Percentiles rank a stretch among this genome's conserved stretches.
These are phyloP conservation scores for Nitzschia sp. DNA, from an alignment of 108 stramenopile species.

Conservation along the genomic window DNA sequence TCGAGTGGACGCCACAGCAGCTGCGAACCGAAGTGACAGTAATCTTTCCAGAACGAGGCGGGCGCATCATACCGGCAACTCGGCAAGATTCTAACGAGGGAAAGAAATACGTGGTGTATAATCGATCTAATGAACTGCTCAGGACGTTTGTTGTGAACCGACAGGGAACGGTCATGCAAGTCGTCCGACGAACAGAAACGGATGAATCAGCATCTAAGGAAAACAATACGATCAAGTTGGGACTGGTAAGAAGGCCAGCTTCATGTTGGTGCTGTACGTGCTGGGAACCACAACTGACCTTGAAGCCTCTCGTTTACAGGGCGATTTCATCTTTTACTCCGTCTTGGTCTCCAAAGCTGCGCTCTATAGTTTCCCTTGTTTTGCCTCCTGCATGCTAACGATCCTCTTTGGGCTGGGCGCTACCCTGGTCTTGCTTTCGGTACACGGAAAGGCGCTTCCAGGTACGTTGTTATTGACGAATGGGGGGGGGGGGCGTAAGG, in stretches of 20 bases:
- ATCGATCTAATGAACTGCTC: constrained; percentile 52
- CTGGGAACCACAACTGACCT: not conserved
- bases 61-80: constrained; percentile 49
- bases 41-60: constrained; percentile 62
- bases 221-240: constrained; percentile 31
- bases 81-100: constrained; percentile 16
- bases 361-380: constrained; percentile 87
- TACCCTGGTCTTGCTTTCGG: constrained; percentile 87
- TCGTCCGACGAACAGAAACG: constrained; percentile 20
- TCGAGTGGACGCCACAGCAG: constrained; percentile 37
- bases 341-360: constrained; percentile 94
- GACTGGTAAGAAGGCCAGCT: constrained; percentile 6
- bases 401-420: constrained; percentile 84
- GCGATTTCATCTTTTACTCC: constrained; percentile 97
- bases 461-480: constrained; percentile 8
- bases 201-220: constrained; percentile 17
- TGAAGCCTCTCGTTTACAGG: constrained; percentile 18
- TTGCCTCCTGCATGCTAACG: constrained; percentile 83
- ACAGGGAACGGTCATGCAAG: constrained; percentile 46
- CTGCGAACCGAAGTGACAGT: constrained; percentile 57
- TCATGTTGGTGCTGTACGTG: not conserved
- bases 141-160: constrained; percentile 63
- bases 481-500: no score
- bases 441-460: constrained; percentile 89
- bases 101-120: constrained; percentile 51